Percentiles rank a stretch among this genome's conserved stretches.
These are phyloP conservation scores for Penicillium glabrum DNA, from an alignment of 2,329 filamentous ascomycete genomes.

Conservation along the genomic window DNA sequence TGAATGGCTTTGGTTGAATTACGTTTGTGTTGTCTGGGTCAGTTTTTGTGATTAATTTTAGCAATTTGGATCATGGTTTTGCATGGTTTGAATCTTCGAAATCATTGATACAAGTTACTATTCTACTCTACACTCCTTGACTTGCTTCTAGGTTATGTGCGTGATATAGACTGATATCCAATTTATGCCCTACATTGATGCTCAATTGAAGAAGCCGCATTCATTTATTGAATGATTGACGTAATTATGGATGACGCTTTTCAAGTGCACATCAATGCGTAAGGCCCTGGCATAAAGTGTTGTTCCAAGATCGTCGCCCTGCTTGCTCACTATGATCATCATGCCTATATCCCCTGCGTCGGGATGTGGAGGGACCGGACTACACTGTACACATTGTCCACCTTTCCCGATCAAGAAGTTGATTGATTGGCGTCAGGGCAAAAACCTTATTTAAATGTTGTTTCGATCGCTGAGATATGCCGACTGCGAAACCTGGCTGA, in stretches of 20 bases:
- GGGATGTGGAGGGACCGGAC: not conserved
- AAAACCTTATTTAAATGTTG: not conserved
- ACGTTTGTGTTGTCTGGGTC: too few species aligned
- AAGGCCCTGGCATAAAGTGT: too few species aligned
- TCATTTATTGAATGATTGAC: not conserved
- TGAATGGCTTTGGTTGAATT: too few species aligned
- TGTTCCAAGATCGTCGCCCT: not conserved
- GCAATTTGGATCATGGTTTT: too few species aligned
- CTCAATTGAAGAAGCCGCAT: not conserved
- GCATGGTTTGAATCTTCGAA: too few species aligned
- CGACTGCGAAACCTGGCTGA: not conserved
- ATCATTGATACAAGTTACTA: too few species aligned
- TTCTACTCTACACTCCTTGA: not conserved
- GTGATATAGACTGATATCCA: not conserved
- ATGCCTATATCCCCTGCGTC: not conserved
- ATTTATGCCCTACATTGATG: not conserved
- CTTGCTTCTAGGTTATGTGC: not conserved
- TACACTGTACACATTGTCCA: not conserved
- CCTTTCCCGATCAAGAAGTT: not conserved
- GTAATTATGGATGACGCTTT: not conserved
- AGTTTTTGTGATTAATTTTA: too few species aligned
- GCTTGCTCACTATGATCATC: not conserved
- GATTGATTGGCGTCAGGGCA: not conserved
- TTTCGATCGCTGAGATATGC: not conserved
- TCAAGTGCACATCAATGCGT: not conserved